A percentile compares a stretch with the other conserved stretches of the same genome.
These are phyloP conservation scores for Globisporangium irregulare DNA, from an alignment of 352 stramenopile genomes.

Conservation along the genomic window DNA sequence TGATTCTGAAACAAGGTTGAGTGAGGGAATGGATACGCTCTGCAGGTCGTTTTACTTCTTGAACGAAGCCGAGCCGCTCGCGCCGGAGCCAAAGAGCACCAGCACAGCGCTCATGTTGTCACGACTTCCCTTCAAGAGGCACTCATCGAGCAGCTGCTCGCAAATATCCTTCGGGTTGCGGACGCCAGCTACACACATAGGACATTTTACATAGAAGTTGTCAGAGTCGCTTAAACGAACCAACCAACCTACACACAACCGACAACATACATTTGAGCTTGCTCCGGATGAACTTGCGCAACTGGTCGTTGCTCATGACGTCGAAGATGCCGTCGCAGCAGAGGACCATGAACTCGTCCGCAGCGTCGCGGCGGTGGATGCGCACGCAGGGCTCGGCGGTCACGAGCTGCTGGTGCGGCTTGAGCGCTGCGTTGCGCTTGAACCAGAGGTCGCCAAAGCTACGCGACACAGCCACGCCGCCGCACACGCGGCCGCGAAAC, in stretches of 20 bases:
- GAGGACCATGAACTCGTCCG: slow-evolving; percentile 92
- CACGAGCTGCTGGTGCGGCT: slow-evolving; percentile 82
- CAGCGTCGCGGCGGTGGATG: slow-evolving; percentile 59
- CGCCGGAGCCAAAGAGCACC: slow-evolving; percentile 61
- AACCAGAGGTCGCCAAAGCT: slow-evolving; percentile 90
- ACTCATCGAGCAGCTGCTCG: slow-evolving; percentile 80
- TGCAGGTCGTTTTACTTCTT: slow-evolving; percentile 11
- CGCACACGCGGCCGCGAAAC: slow-evolving; percentile 81
- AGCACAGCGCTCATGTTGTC: slow-evolving; percentile 89
- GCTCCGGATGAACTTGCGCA: slow-evolving; percentile 86
- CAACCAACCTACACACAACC: background rate
- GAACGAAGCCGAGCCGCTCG: slow-evolving; percentile 20
- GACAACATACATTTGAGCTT: slow-evolving; percentile 53
- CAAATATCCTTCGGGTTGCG: slow-evolving; percentile 65
- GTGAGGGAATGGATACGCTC: background rate
- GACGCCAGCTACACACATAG: slow-evolving; percentile 14
- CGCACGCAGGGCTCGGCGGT: slow-evolving; percentile 81
- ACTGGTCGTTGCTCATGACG: slow-evolving; percentile 93
- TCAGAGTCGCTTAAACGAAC: background rate
- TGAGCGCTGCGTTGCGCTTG: slow-evolving; percentile 77
- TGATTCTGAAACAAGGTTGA: background rate
- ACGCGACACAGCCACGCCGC: slow-evolving; percentile 78
- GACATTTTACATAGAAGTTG: background rate
- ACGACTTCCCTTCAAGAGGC: slow-evolving; percentile 72
- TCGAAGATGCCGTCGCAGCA: slow-evolving; percentile 94